phyloP scores from a whole-genome alignment of 225 moss, liverwort and hornwort genomes.

The Takakia lepidozioides region DNA sequence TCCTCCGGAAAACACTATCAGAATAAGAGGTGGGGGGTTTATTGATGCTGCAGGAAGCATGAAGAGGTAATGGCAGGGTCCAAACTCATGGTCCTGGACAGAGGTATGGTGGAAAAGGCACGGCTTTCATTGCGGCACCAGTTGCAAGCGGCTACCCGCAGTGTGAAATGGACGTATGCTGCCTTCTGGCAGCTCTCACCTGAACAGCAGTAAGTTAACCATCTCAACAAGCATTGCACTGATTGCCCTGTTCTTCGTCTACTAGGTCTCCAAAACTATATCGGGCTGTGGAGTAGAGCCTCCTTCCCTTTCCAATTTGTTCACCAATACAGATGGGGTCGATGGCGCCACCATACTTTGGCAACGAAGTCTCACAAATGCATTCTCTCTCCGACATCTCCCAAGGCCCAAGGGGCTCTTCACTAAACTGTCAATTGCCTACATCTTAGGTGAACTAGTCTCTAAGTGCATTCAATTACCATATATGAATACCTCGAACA shows the following conservation, averaged over 20 bases:
- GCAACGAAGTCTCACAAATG: not conserved
- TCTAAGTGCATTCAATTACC: too few species aligned
- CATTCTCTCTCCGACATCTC: not conserved
- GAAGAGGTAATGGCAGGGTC: conserved; percentile 24
- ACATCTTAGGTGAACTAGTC: too few species aligned
- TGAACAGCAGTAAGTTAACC: conserved; percentile 44
- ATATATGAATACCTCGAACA: too few species aligned
- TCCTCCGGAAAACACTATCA: too few species aligned
- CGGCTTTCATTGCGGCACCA: conserved; percentile 33
- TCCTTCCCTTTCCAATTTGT: not conserved
- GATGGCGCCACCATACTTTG: too few species aligned
- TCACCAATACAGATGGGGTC: too few species aligned
- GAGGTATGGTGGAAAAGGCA: conserved; percentile 16
- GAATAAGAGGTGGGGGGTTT: too few species aligned
- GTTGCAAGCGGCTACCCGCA: conserved; percentile 74
- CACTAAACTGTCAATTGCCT: too few species aligned
- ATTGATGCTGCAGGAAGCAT: conserved; percentile 20
- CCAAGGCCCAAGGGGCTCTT: too few species aligned
- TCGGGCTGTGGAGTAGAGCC: not conserved
- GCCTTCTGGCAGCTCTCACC: conserved; percentile 62
- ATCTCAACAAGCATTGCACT: too few species aligned
- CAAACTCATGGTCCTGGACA: conserved; percentile 13
- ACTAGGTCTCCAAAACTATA: too few species aligned
- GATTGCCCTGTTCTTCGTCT: not conserved
- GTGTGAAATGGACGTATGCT: conserved; percentile 91